Evolutionary conservation across 305 asterid genomes (phyloP).

Genomic region (Galium porrigens): DNA sequence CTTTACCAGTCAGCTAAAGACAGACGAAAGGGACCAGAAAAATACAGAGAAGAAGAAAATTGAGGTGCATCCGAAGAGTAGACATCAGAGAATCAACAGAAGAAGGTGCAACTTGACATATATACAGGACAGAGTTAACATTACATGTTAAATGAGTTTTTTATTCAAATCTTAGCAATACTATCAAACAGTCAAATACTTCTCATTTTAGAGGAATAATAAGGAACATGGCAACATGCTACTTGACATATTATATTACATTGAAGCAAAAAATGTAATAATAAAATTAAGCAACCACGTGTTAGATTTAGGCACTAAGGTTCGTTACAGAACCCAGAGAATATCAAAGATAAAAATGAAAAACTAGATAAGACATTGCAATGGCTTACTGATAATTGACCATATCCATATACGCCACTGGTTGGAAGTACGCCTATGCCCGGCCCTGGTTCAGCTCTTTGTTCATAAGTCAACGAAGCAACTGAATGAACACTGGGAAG

Average conservation of each 20-base stretch:
- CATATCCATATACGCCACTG: slow-evolving; percentile 52
- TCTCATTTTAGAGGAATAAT: not conserved
- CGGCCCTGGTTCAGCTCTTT: slow-evolving; percentile 48
- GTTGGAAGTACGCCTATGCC: slow-evolving; percentile 54
- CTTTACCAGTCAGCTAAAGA: not conserved
- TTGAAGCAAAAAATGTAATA: not conserved
- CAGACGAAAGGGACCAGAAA: not conserved
- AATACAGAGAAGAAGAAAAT: not conserved
- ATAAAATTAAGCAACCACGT: slow-evolving; percentile 3
- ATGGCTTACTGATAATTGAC: slow-evolving; percentile 46
- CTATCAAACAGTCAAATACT: not conserved
- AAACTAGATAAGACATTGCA: not conserved
- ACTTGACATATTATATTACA: not conserved
- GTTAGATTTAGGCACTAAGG: not conserved
- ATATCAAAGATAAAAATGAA: not conserved
- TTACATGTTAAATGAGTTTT: not conserved
- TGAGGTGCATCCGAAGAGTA: not conserved
- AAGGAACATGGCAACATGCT: not conserved
- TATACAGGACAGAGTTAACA: not conserved
- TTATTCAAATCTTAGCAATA: not conserved
- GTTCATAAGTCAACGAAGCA: slow-evolving; percentile 54
- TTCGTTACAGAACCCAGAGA: not conserved
- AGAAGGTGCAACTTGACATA: not conserved
- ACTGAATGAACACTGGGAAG: slow-evolving; percentile 36
- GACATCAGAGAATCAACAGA: not conserved